Evolutionary conservation across 176 grass and related monocot species (phyloP), one percentile per base, ranked within the genome.

Genomic region (Sorghum bicolor): DNA sequence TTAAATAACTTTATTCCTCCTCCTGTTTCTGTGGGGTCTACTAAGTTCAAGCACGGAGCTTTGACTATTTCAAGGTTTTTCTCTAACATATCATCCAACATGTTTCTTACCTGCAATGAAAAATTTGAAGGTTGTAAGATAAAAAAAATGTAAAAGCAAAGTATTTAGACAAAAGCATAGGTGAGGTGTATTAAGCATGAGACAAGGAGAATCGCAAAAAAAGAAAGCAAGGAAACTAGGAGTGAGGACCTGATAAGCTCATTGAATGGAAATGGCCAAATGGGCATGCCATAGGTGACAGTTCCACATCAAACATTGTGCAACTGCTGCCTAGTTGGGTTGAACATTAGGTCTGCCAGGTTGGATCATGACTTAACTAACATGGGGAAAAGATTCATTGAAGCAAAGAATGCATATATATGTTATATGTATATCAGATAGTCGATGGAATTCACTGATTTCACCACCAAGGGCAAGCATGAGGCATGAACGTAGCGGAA

Each of bases 81-180:
- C 64, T 92, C 82, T 88, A 98, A 85, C 81, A 95, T 84, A 57
- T 98, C 80, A 65, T 98, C 85, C 82, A 98, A 89, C 87, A 95
- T 79, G 72, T 92, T 93, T 76, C 94, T 86, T 58, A 90, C 89
- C 96, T 98, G 86, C 87, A 30, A 82, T 62, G 64, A 40, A 69
- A 20, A n/a, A 73, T 66, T 57, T 79, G 37, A 76, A 80, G 69
- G 22, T 80, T 86, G 38, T 36, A 50, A 50, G n/a, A 70, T 70
- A 37, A 75, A 65, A 75, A 65, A 53, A 80, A 33, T 37, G 8
- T 32, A 30, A 60, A 75, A 16, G 30, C 31, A 33, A 75, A 74
- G 43, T 47, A 64, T 43, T 28, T 10, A 28, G 12, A 33, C n/a
- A 52, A n/a, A 77, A 12, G 48, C 50, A 63, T 7, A 63, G 10